These are phyloP conservation scores for Colletotrichum aenigma DNA, from an alignment of 2,329 filamentous ascomycete species.

Conservation along the genomic window DNA sequence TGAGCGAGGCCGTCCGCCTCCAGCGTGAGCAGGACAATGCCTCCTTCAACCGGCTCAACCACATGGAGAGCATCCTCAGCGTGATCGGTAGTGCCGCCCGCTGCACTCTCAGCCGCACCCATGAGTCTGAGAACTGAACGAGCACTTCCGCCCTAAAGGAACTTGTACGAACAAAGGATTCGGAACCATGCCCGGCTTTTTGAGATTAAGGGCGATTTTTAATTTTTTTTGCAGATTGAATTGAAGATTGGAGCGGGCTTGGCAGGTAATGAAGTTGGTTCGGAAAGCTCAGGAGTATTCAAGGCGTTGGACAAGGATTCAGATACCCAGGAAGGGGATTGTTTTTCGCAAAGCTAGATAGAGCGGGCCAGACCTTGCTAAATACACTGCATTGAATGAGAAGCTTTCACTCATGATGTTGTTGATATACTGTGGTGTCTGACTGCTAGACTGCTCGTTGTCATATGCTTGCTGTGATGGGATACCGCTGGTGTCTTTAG, in stretches of 20 bases:
- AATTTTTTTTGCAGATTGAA: not conserved
- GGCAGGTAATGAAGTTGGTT: not conserved
- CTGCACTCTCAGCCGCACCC: not conserved
- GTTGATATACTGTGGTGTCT: not conserved
- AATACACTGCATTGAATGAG: not conserved
- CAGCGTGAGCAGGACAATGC: not conserved
- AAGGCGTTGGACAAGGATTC: not conserved
- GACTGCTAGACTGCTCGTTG: too few species aligned
- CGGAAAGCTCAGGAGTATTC: not conserved
- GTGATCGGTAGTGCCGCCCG: not conserved
- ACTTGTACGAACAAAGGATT: not conserved
- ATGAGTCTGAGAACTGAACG: not conserved
- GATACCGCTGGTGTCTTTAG: fast-evolving
- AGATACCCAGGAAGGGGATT: not conserved
- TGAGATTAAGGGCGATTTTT: not conserved
- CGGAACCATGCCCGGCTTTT: not conserved
- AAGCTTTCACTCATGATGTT: not conserved
- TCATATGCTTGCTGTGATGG: too few species aligned
- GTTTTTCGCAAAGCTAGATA: not conserved
- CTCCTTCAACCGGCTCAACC: not conserved
- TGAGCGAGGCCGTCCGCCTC: not conserved
- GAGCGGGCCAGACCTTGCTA: not conserved
- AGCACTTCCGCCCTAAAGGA: too few species aligned
- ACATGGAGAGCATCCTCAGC: not conserved
- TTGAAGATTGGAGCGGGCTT: not conserved